Evolutionary conservation across 257 asterid genomes (phyloP).

Genomic region (Fraxinus americana): DNA sequence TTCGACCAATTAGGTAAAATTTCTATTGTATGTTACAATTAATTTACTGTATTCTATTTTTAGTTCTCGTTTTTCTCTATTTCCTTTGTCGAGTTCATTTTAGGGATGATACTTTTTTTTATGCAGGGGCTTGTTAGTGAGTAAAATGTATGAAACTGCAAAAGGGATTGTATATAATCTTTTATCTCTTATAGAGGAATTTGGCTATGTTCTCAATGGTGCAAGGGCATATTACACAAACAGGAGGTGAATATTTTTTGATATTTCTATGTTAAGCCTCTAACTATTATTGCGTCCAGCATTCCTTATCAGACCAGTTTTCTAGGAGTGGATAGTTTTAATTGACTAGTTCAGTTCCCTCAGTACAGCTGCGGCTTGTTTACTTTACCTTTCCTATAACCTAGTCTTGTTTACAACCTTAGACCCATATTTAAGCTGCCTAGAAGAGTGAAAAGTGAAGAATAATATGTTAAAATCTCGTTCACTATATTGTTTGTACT

Average conservation of each 20-base stretch:
- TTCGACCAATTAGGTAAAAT: too few relatives aligned
- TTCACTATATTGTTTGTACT: neutral
- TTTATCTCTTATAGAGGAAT: conserved; percentile 62
- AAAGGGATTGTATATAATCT: conserved; percentile 89
- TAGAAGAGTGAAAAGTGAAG: neutral
- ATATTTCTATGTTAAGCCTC: neutral
- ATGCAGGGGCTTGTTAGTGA: conserved; percentile 85
- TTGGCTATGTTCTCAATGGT: conserved; percentile 85
- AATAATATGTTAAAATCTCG: neutral
- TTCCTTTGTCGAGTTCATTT: conserved; percentile 4
- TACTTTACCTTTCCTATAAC: neutral
- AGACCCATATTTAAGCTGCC: neutral
- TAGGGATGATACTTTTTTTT: neutral
- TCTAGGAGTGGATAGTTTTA: neutral
- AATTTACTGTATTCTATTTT: neutral
- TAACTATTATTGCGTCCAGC: neutral
- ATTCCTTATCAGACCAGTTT: neutral
- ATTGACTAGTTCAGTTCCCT: neutral
- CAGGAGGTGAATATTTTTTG: conserved; percentile 59
- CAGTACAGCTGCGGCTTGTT: neutral
- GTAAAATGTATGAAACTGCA: conserved; percentile 89
- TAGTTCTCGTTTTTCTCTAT: neutral
- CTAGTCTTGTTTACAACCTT: neutral
- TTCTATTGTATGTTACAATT: neutral
- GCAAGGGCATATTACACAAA: conserved; percentile 89